A percentile compares a stretch with the other conserved stretches of the same genome.
Conservation (phyloP, 192 early-diverging fungal species). For the Cetraspora pellucida region DNA sequence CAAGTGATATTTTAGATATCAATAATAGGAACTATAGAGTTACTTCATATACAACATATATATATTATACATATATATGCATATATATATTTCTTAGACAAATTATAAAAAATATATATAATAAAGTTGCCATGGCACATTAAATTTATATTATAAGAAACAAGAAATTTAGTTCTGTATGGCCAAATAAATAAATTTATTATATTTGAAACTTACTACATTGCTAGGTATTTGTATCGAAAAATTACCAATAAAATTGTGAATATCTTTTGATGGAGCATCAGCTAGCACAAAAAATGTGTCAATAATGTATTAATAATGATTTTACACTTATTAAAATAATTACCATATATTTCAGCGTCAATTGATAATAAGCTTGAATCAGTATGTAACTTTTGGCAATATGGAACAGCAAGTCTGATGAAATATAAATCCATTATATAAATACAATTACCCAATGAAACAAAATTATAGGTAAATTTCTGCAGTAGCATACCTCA, state of each 20-base stretch:
- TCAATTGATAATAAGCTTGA: slow-evolving; percentile 60
- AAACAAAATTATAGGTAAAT: too few species aligned
- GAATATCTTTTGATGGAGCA: slow-evolving; percentile 91
- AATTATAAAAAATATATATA: neutral
- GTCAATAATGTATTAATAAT: neutral
- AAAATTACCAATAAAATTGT: slow-evolving; percentile 85
- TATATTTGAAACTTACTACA: slow-evolving; percentile 17
- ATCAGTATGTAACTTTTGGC: slow-evolving; percentile 71
- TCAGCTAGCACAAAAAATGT: slow-evolving; percentile 58
- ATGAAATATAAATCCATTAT: neutral
- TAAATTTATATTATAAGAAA: too few species aligned
- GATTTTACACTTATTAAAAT: neutral
- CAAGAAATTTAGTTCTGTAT: too few species aligned
- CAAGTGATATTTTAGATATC: too few species aligned
- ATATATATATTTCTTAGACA: neutral
- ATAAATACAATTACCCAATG: too few species aligned
- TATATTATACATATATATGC: too few species aligned
- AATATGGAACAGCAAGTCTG: slow-evolving; percentile 77
- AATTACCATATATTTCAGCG: slow-evolving; percentile 74
- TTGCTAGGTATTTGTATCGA: slow-evolving; percentile 39
- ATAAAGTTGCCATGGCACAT: too few species aligned
- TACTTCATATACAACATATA: too few species aligned
- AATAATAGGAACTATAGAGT: too few species aligned
- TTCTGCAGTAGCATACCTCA: slow-evolving; percentile 51
- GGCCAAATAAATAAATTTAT: neutral